A percentile compares a stretch with the other conserved stretches of the same genome.
phyloP scores from a whole-genome alignment of 1,284 basidiomycete species.

The Papiliotrema nemorosa region DNA sequence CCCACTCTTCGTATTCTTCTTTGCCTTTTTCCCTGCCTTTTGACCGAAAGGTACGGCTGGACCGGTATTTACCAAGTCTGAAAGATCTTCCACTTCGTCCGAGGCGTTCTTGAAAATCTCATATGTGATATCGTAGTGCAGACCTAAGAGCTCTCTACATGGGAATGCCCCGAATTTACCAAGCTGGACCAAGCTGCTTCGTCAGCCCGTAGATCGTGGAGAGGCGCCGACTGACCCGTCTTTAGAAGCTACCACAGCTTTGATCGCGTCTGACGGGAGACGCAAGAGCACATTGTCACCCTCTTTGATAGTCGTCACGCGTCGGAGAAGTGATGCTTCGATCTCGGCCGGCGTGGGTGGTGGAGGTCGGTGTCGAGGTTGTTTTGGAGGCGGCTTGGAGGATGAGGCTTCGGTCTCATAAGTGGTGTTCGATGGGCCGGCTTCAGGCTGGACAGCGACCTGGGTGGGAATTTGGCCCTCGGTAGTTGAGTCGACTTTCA shows the following conservation, averaged over 20 bases:
- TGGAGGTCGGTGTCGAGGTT: background rate
- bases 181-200: slow-evolving; percentile 43
- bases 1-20: slow-evolving; percentile 24
- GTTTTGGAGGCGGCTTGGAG: background rate
- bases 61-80: too few species aligned
- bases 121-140: slow-evolving; percentile 53
- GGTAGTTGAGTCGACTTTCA: background rate
- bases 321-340: slow-evolving; percentile 33
- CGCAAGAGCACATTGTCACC: slow-evolving; percentile 51
- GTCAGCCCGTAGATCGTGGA: slow-evolving; percentile 2
- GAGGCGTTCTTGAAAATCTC: slow-evolving; percentile 35
- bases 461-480: too few species aligned
- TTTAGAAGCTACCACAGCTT: slow-evolving; percentile 46
- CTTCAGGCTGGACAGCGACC: background rate
- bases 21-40: slow-evolving; percentile 35
- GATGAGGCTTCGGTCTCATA: background rate
- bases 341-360: slow-evolving; percentile 23
- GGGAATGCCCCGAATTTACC: slow-evolving; percentile 53
- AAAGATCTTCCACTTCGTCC: too few species aligned
- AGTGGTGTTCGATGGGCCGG: background rate
- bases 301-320: slow-evolving; percentile 43
- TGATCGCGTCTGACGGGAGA: slow-evolving; percentile 50
- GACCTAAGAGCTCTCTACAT: slow-evolving; percentile 45
- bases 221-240: slow-evolving; percentile 35
- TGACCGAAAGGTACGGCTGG: slow-evolving; percentile 24